These are phyloP conservation scores for Aphanoascus verrucosus DNA, from an alignment of 2,329 filamentous ascomycete species.

Conservation along the genomic window DNA sequence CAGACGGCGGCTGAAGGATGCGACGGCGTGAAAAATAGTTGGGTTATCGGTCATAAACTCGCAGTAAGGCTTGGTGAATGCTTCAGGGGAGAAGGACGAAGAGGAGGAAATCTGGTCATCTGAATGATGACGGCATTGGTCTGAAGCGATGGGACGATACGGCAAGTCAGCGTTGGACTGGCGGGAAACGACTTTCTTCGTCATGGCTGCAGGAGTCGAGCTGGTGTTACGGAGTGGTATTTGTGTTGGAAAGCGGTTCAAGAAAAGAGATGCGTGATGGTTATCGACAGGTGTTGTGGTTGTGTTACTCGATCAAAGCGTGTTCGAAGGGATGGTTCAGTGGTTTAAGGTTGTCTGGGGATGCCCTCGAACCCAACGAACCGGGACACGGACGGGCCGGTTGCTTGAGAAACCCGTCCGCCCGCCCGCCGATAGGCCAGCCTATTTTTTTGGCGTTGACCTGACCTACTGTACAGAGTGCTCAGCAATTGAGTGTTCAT, in stretches of 20 bases:
- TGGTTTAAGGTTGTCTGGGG: neutral
- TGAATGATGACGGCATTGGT: slow-evolving; percentile 1
- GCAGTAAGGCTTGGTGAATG: slow-evolving; percentile 73
- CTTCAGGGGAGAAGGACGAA: slow-evolving; percentile 33
- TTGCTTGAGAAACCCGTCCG: slow-evolving; percentile 1
- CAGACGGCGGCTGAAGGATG: slow-evolving; percentile 64
- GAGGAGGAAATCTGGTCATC: neutral
- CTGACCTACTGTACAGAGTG: too few species aligned
- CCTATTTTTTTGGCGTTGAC: too few species aligned
- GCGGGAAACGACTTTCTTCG: slow-evolving; percentile 2
- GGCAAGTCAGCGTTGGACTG: neutral
- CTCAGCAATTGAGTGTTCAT: too few species aligned
- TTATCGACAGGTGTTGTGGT: neutral
- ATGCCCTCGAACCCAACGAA: neutral
- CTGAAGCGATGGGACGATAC: neutral
- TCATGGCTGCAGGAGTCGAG: neutral
- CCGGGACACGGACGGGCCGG: neutral
- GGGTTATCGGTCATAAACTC: slow-evolving; percentile 83
- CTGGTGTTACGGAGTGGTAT: neutral
- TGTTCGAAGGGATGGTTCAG: neutral
- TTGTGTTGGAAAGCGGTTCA: neutral
- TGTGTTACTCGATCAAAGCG: neutral
- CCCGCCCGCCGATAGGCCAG: too few species aligned
- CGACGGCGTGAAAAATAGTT: slow-evolving; percentile 84
- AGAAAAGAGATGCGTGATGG: neutral